Conservation (phyloP, 148 eudicot genomes). For the Rhododendron ferrugineum region DNA sequence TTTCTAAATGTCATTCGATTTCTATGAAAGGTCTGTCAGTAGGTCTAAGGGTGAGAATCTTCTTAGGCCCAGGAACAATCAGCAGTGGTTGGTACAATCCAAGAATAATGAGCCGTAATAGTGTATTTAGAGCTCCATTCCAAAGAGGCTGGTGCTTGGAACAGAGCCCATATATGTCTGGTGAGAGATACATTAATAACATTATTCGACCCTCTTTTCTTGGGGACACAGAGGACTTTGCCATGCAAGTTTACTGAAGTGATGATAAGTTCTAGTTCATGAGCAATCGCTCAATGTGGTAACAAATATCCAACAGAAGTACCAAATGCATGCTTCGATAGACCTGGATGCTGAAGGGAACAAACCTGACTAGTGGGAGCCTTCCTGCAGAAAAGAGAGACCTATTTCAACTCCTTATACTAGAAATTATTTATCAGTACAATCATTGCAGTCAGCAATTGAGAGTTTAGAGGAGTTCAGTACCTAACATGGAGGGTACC, state of each 20-base stretch:
- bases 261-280: background rate
- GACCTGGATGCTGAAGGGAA: background rate
- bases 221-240: background rate
- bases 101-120: background rate
- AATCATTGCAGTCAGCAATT: background rate
- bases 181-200: background rate
- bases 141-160: background rate
- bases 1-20: background rate
- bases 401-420: background rate
- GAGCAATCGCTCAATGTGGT: background rate
- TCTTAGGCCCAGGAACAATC: background rate
- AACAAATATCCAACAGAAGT: background rate
- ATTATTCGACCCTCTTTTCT: background rate
- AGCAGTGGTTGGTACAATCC: background rate
- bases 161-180: background rate
- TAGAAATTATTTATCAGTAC: background rate
- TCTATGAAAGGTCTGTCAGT: background rate
- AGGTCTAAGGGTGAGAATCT: background rate
- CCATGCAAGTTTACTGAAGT: background rate
- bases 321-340: background rate
- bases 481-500: background rate
- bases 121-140: background rate
- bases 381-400: background rate
- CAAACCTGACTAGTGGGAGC: background rate
- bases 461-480: background rate